Base-by-base conservation (phyloP, 2,329 filamentous ascomycete species). In the Hysterium pulicare region DNA sequence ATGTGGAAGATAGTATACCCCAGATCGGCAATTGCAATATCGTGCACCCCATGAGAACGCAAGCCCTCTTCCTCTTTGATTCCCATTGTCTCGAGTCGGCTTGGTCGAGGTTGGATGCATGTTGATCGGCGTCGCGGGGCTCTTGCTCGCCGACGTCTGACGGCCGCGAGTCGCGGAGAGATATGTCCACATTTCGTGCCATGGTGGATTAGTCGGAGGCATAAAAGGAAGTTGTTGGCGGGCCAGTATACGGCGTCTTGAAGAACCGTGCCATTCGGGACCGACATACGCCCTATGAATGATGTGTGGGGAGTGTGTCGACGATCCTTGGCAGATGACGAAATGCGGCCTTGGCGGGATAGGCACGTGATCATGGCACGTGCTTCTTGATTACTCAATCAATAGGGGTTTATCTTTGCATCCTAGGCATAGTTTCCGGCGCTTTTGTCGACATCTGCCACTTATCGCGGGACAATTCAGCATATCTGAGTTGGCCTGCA, bases 21-120 rank as follows among this genome's bases (percentile, higher is more conserved):
- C 74, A 78, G 46, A 76, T 75, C 19, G 75, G 75, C 11, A 77
- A 53, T 51, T 78, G 73, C 21, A 74, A 58, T 11, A 77, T 48
- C 13, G 68, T 67, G 32, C 66, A 71, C 17, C 72, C 73, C 6
- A 71, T 17, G 5, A 77, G 64, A 35, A 74, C 66, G 10, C 42
- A 42, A 2, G 40, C 33, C 43, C 54, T 49, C 22, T 48, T 49
- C 22, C 26, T 51, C 15, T 48, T 44, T 9, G 37, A 35, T 4
- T 50, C 48, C 9, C 34, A 17, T 16, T 49, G 42, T 28, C 34
- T 31, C 30, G 31, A 41, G 20, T 23, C 39, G 15, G 11, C 20
- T 13, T 34, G 4, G 8, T 31, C 41, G 32, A 23, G 21, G 16
- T 36, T 13, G 13, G 24, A 38, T n/a, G 40, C 30, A 15, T 31